These are phyloP conservation scores for Podila minutissima DNA, from an alignment of 192 early-diverging fungal genomes.

Conservation along the genomic window DNA sequence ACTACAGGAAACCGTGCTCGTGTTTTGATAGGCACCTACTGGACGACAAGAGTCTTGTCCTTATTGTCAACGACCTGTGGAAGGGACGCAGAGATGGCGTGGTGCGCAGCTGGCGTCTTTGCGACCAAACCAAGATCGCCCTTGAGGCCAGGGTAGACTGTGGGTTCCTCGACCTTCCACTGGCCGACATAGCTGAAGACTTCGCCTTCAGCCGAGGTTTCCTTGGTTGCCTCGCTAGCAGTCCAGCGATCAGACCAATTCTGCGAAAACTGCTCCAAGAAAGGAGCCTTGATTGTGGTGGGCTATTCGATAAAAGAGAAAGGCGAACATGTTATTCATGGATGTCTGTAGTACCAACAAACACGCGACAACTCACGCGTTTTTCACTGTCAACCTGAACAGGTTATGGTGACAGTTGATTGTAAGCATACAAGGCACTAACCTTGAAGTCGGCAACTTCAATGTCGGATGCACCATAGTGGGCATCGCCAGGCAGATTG, in stretches of 20 bases:
- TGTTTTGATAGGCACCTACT: slow-evolving; percentile 55
- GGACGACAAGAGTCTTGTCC: slow-evolving; percentile 80
- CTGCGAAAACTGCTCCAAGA: slow-evolving; percentile 78
- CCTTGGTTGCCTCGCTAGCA: slow-evolving; percentile 73
- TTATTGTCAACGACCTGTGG: slow-evolving; percentile 75
- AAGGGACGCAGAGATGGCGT: slow-evolving; percentile 86
- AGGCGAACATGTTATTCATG: no score
- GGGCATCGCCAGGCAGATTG: slow-evolving; percentile 38
- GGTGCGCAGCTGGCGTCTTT: slow-evolving; percentile 83
- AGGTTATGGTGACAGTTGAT: no score
- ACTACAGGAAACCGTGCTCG: not conserved
- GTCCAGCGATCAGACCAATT: slow-evolving; percentile 73
- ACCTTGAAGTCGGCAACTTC: slow-evolving; percentile 39
- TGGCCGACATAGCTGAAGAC: slow-evolving; percentile 73
- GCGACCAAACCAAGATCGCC: slow-evolving; percentile 84
- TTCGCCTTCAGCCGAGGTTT: slow-evolving; percentile 79
- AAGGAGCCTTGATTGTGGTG: slow-evolving; percentile 67
- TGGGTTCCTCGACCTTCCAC: slow-evolving; percentile 83
- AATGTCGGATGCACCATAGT: not conserved
- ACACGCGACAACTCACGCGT: not conserved
- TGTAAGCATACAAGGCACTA: not conserved
- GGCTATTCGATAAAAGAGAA: slow-evolving; percentile 51
- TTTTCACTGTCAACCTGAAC: not conserved
- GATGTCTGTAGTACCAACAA: not conserved
- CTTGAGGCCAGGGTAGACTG: slow-evolving; percentile 62